Evolutionary conservation across 768 basidiomycete species (phyloP), one percentile per base, ranked within the genome.

Genomic region (Lactarius indigo): DNA sequence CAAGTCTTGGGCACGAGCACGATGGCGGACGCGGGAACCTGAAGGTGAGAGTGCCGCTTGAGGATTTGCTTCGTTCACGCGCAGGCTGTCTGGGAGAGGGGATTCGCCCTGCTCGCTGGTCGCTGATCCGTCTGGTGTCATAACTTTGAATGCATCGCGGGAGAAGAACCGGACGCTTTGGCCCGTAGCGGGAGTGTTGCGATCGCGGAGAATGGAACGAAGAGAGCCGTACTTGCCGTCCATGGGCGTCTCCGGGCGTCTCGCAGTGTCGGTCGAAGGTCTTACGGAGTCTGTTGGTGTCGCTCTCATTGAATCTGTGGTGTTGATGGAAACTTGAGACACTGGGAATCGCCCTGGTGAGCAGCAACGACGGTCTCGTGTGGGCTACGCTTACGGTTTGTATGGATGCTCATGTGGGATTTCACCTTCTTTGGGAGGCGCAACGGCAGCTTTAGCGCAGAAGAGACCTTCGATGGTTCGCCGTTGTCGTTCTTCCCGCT

Each of bases 161-260:
- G 89, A 85, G 75, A 90, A 90, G 78, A 91, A 91, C 7, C 90
- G 86, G 50, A 91, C 90, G 66, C 86, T 90, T 73, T 87, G 86
- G n/a, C 90, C 89, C 13, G 88, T 89, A 4, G 87, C 89, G 18
- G 90, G 90, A 0, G 89, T 88, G 57, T 86, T 86, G 4, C 82
- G 83, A 67, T 87, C 86, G 50, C 88, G 87, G 31, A 91, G 80
- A 69, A 91, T 91, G 18, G 89, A 90, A 17, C 89, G 84, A 6
- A 88, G 79, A 15, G 89, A 90, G 61, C 81, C 82, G 65, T 76
- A 80, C 64, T 76, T 67, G 74, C 69, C 64, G 41, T 77, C 75
- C 71, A 73, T 68, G 72, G 79, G 73, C n/a, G 77, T 77, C 71
- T 42, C 66, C 42, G 66, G 71, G 8, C 73, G 69, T 69, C 41